Evolutionary conservation across 2,329 filamentous ascomycete species (phyloP), one percentile per base, ranked within the genome.

Genomic region (Didymosphaeria variabile): DNA sequence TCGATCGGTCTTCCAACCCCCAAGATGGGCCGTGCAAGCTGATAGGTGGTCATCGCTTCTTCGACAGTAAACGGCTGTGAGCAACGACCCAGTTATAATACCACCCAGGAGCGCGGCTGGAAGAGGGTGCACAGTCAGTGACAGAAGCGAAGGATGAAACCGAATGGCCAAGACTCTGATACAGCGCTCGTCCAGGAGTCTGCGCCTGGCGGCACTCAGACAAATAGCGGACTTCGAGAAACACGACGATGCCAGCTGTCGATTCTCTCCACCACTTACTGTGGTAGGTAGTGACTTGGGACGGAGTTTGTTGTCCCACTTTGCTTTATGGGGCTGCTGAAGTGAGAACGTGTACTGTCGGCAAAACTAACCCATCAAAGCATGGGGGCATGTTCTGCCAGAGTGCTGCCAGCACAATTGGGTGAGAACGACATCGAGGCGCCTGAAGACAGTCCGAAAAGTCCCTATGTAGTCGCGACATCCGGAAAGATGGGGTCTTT

Each of bases 81-180:
- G 31, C n/a, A 10, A n/a, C 10, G 52, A 21, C 42, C 53, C 58
- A 51, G 52, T 59, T 50, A 55, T 59, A 17, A 47, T 47, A 47
- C 4, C 45, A n/a, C 6, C 23, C 9, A 31, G 23, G 32, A 17
- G 44, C 29, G 19, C 17, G 36, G 17, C 23, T 26, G 36, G n/a
- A 17, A 40, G 17, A 21, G 21, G 26, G 31, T 17, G 49, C 12
- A n/a, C n/a, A 29, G 23, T 29, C 45, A n/a, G 15, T 29, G 12
- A 47, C 45, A 31, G 23, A 29, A 45, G 42, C 42, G n/a, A 45
- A 23, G 23, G 15, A 13, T 17, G 45, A 47, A 21, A 47, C 45
- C 29, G 9, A 23, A 31, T 13, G n/a, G 15, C 29, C 10, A 19
- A 31, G 10, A 31, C 23, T 29, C 26, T 31, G 10, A 31, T 13